Percentiles rank a stretch among this genome's conserved stretches.
Evolutionary conservation across 2,329 filamentous ascomycete species (phyloP).

Genomic region (Monosporascus sp.): DNA sequence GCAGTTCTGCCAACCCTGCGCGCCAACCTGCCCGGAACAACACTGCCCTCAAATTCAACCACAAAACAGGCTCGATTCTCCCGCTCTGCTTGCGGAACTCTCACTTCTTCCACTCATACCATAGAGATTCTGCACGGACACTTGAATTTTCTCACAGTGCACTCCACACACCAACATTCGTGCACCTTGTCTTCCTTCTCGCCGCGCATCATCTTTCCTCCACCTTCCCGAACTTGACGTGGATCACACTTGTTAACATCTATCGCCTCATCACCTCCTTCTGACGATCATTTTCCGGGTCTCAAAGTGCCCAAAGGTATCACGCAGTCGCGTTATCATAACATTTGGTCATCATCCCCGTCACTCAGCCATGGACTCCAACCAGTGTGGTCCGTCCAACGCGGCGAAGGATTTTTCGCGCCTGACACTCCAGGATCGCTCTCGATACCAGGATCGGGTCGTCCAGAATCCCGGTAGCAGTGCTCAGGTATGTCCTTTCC

Average conservation of each 20-base stretch:
- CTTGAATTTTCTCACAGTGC: background rate
- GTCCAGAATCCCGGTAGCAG: background rate
- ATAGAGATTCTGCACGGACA: background rate
- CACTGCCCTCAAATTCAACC: too few relatives aligned
- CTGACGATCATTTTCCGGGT: too few relatives aligned
- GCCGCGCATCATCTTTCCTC: too few relatives aligned
- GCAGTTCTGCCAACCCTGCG: too few relatives aligned
- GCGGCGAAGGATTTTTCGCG: constrained; percentile 68
- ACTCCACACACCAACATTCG: too few relatives aligned
- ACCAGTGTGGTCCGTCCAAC: constrained; percentile 68
- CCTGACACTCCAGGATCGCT: constrained; percentile 62
- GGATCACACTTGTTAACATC: too few relatives aligned
- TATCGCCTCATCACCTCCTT: too few relatives aligned
- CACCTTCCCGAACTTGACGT: too few relatives aligned
- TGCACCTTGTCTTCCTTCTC: too few relatives aligned
- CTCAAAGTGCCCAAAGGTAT: background rate
- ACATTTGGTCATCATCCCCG: background rate
- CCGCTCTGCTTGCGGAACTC: background rate
- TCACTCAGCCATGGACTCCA: constrained; percentile 32
- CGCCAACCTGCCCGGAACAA: too few relatives aligned
- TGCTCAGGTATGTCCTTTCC: background rate
- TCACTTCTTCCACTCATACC: background rate
- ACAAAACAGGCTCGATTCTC: too few relatives aligned
- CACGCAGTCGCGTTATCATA: background rate
- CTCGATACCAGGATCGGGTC: constrained; percentile 68